Evolutionary conservation across 148 eudicot genomes (phyloP).

Genomic region (Camellia granthamiana): DNA sequence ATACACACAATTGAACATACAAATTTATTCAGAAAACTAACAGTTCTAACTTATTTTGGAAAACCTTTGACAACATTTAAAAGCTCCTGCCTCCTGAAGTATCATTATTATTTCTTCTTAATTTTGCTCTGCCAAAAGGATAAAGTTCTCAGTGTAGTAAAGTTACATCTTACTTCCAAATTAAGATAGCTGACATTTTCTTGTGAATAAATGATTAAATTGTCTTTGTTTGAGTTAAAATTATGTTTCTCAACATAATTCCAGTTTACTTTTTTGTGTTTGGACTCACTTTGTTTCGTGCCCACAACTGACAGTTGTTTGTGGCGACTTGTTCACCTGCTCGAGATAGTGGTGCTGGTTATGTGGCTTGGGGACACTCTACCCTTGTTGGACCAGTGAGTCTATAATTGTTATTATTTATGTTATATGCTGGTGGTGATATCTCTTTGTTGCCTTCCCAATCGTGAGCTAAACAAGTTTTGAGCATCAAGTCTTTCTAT

Average conservation of each 20-base stretch:
- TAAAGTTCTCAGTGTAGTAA: neutral
- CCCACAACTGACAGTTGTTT: conserved; percentile 47
- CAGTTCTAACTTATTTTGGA: neutral
- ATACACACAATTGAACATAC: too few species aligned
- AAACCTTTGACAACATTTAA: neutral
- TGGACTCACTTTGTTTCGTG: conserved; percentile 3
- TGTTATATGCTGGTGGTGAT: neutral
- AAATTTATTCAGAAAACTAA: too few species aligned
- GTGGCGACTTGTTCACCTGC: conserved; percentile 95
- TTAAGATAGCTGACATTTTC: neutral
- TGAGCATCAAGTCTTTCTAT: neutral
- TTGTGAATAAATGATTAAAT: neutral
- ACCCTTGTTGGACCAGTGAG: conserved; percentile 89
- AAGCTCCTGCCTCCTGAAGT: neutral
- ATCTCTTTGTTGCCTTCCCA: neutral
- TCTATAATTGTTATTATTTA: conserved; percentile 10
- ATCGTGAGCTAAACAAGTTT: neutral
- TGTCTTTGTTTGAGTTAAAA: neutral
- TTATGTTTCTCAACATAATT: neutral
- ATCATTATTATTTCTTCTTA: neutral
- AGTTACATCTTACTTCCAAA: neutral
- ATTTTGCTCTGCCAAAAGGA: neutral
- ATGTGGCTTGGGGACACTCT: conserved; percentile 94
- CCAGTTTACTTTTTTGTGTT: neutral
- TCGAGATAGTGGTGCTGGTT: conserved; percentile 74